Percentiles rank a stretch among this genome's conserved stretches.
Conservation (phyloP, 305 asterid species). For the Caryopteris hybrid region DNA sequence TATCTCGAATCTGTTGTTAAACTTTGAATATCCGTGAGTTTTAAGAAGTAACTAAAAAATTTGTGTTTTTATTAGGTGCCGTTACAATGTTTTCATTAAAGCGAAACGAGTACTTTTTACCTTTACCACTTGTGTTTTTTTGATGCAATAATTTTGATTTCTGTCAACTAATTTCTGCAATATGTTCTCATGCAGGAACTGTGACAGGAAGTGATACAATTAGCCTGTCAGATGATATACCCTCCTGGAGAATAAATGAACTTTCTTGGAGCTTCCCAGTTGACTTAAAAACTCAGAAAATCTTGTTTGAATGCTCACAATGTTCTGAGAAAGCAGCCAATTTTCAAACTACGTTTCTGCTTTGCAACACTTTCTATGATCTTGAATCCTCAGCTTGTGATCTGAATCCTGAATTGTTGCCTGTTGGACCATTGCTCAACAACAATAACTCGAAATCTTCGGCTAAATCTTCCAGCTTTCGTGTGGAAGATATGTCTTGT, state of each 20-base stretch:
- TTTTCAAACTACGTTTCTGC: constrained; percentile 13
- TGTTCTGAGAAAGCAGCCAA: not conserved
- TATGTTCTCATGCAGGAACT: constrained; percentile 15
- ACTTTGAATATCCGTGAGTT: too few species aligned
- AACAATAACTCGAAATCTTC: not conserved
- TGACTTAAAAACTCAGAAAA: constrained; percentile 11
- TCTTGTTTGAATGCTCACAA: constrained; percentile 1
- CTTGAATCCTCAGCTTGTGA: constrained; percentile 33
- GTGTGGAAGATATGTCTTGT: constrained; percentile 27
- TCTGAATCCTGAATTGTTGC: constrained; percentile 19
- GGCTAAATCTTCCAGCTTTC: constrained; percentile 7
- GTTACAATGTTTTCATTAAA: too few species aligned
- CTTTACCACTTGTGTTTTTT: too few species aligned
- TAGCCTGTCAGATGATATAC: constrained; percentile 15
- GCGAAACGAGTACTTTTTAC: too few species aligned
- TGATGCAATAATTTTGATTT: not conserved
- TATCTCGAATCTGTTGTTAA: too few species aligned
- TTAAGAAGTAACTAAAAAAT: too few species aligned
- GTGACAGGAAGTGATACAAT: constrained; percentile 6
- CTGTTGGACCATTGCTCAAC: constrained; percentile 26
- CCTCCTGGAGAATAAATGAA: constrained; percentile 21
- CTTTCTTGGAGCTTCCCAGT: constrained; percentile 18
- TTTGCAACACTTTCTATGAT: constrained; percentile 31
- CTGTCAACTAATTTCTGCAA: not conserved
- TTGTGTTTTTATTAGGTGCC: too few species aligned